These are phyloP conservation scores for Arachnopeziza araneosa DNA, from an alignment of 2,329 filamentous ascomycete genomes.

Conservation along the genomic window DNA sequence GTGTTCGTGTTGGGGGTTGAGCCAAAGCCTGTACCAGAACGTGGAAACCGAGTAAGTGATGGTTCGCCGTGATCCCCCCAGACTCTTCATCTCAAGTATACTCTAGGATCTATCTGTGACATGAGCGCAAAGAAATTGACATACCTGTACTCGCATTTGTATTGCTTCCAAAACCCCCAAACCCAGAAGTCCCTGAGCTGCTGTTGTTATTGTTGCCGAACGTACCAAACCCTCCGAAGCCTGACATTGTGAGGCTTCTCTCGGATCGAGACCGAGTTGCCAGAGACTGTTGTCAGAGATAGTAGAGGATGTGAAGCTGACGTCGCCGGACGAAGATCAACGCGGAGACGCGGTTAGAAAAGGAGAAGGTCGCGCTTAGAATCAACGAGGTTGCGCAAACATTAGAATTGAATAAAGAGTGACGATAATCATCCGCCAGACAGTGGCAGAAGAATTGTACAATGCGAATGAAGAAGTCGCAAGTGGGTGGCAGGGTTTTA, in stretches of 20 bases:
- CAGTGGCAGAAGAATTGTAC: slow-evolving; percentile 2
- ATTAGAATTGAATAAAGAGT: slow-evolving; percentile 25
- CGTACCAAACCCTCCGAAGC: slow-evolving; percentile 45
- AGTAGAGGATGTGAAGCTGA: not conserved
- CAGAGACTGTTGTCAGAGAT: not conserved
- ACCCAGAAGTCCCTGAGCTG: slow-evolving; percentile 25
- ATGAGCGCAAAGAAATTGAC: slow-evolving; percentile 16
- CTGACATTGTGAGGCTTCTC: slow-evolving; percentile 26
- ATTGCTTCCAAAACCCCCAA: slow-evolving; percentile 45
- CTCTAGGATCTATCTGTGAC: slow-evolving; percentile 7
- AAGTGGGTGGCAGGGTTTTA: not conserved
- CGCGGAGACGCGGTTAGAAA: slow-evolving; percentile 23
- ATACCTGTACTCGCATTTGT: slow-evolving; percentile 31
- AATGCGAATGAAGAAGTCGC: not conserved
- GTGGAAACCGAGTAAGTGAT: slow-evolving; percentile 31
- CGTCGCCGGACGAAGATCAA: slow-evolving; percentile 7
- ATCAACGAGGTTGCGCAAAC: slow-evolving; percentile 19
- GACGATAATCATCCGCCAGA: slow-evolving; percentile 17
- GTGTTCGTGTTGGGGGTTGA: slow-evolving; percentile 31
- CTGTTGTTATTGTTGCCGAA: slow-evolving; percentile 54
- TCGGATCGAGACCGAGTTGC: slow-evolving; percentile 5
- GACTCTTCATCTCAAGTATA: slow-evolving; percentile 10
- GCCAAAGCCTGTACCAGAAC: slow-evolving; percentile 37
- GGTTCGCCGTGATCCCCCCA: slow-evolving; percentile 21
- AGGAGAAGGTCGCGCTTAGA: slow-evolving; percentile 23